phyloP scores from a whole-genome alignment of 371 early-diverging fungal genomes.

The Zopfochytrium polystomum region DNA sequence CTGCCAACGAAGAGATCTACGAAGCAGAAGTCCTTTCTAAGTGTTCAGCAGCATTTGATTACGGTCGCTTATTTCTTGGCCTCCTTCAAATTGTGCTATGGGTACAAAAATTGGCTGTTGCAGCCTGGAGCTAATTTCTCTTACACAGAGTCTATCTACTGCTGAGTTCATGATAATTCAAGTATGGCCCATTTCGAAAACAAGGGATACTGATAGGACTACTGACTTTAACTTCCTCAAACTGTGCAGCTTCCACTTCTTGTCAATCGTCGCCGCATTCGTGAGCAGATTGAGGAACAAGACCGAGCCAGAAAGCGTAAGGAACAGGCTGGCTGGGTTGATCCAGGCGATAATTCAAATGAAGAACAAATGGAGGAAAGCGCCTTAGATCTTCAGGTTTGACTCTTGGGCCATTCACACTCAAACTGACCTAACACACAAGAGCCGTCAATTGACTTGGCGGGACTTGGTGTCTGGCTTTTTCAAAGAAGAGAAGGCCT shows the following conservation, averaged over 20 bases:
- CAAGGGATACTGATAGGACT: too few relatives aligned
- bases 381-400: constrained; percentile 11
- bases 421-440: neutral
- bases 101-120: too few relatives aligned
- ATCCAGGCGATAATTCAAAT: too few relatives aligned
- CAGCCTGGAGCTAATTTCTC: too few relatives aligned
- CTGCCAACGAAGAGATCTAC: too few relatives aligned
- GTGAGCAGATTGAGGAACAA: constrained; percentile 12
- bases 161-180: constrained; percentile 53
- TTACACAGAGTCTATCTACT: constrained; percentile 22
- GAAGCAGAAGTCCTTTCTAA: too few relatives aligned
- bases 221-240: neutral
- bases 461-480: constrained; percentile 12
- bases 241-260: constrained; percentile 44
- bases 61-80: too few relatives aligned
- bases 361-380: constrained; percentile 9
- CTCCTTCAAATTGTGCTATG: too few relatives aligned
- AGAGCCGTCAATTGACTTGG: constrained; percentile 9
- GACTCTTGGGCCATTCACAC: neutral
- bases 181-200: too few relatives aligned
- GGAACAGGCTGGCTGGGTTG: constrained; percentile 8
- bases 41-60: neutral
- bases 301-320: constrained; percentile 11
- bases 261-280: constrained; percentile 41
- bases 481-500: constrained; percentile 19